phyloP scores from a whole-genome alignment of 2,329 filamentous ascomycete species.

The Cytospora mali region DNA sequence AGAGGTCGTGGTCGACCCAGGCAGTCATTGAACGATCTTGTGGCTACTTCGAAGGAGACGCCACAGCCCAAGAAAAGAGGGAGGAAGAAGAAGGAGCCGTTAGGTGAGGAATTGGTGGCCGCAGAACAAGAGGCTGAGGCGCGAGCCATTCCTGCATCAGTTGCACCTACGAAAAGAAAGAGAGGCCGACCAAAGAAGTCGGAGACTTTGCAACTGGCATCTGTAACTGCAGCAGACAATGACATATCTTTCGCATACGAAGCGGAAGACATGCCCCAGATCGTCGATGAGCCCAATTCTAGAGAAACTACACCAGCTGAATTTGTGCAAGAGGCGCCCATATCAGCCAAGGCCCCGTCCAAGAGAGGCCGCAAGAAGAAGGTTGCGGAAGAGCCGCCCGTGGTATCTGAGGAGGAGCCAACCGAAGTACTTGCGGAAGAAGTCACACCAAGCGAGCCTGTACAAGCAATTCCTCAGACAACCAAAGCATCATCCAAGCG shows the following conservation, averaged over 20 bases:
- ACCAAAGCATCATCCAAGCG: slow-evolving; percentile 15
- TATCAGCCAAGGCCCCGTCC: slow-evolving; percentile 1
- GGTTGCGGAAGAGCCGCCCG: slow-evolving; percentile 3
- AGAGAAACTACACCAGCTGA: neutral
- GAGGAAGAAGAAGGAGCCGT: slow-evolving; percentile 34
- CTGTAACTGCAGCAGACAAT: slow-evolving; percentile 1
- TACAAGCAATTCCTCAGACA: neutral
- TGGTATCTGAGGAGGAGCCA: slow-evolving; percentile 3
- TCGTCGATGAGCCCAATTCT: neutral
- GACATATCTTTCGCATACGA: slow-evolving; percentile 2
- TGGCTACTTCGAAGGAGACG: slow-evolving; percentile 13
- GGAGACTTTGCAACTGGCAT: slow-evolving; percentile 28
- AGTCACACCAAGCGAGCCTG: neutral
- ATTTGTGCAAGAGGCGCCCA: neutral
- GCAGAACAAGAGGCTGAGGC: slow-evolving; percentile 12
- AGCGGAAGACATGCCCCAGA: neutral
- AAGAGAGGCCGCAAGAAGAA: slow-evolving; percentile 26
- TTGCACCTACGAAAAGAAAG: slow-evolving; percentile 36
- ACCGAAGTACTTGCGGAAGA: neutral
- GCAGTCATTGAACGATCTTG: neutral
- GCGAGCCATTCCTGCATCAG: slow-evolving; percentile 3
- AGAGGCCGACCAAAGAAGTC: slow-evolving; percentile 48
- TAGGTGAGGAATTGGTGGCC: slow-evolving; percentile 11
- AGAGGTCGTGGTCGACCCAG: slow-evolving; percentile 23
- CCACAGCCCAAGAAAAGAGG: slow-evolving; percentile 35